Evolutionary conservation across 441 rosid genomes (phyloP), one percentile per base, ranked within the genome.

Genomic region (Gossypium schwendimanii): DNA sequence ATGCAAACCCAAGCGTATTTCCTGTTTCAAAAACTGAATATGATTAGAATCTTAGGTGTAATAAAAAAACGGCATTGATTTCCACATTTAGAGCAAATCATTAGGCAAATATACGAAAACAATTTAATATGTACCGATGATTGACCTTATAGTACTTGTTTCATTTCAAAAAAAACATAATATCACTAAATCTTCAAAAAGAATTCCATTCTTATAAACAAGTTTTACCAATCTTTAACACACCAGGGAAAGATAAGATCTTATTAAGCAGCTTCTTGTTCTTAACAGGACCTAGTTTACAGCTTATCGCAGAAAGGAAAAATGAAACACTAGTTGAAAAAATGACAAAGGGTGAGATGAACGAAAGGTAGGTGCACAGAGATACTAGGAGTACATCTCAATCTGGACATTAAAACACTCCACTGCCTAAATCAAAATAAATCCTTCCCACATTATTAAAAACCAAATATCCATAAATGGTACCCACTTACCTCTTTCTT

Each of bases 1-100:
- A 80, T 93, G 97, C 72, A 96, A 87, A 20, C 98, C 99, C 79
- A 96, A 63, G 53, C 96, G 92, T 78, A 96, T 93, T 50, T 93
- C 98, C 99, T 93, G 87, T 18, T 76, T 63, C 7, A 77, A 24
- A 67, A 65, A 75, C 64, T 58, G 75, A 64, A 77, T 2, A 69
- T 21, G 15, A 78, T 65, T 58, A 71, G 69, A 21, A 70, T 69
- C 44, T 28, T 61, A 50, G 47, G 31, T 20, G 67, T 36, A 47
- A 64, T 20, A 36, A 72, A 55, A 21, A 20, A 18, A 81, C 61
- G 39, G 23, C 11, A 45, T 49, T 15, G 15, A 18, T 50, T 67
- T 52, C 20, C 72, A 69, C 10, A 1, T 53, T 31, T 17, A 31
- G 47, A 50, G 59, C 15, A 67, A 26, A 26, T 8, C 10, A 5